Conservation (phyloP, 2,329 filamentous ascomycete genomes). For the Cordyceps fumosorosea region DNA sequence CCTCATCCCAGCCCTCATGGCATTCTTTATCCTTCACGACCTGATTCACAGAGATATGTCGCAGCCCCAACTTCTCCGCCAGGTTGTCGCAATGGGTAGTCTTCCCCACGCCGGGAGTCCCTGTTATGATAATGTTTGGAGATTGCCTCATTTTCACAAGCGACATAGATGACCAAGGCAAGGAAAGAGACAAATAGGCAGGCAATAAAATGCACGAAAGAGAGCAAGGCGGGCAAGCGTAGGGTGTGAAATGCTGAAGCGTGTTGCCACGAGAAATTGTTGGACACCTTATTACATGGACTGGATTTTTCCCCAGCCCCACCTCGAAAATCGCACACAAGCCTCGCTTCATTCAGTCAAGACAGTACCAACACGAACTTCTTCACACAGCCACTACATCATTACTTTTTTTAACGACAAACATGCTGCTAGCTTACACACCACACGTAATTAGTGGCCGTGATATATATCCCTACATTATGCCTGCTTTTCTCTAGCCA, state of each 20-base stretch:
- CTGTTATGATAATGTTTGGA: conserved; percentile 92
- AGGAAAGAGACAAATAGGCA: not conserved
- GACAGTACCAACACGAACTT: not conserved
- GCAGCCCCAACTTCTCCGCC: conserved; percentile 67
- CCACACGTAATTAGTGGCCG: not conserved
- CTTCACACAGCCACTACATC: not conserved
- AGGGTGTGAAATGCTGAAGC: not conserved
- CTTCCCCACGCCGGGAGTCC: conserved; percentile 93
- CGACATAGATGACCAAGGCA: not conserved
- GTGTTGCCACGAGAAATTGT: not conserved
- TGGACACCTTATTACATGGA: not conserved
- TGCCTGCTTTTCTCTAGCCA: conserved; percentile 10
- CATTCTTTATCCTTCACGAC: conserved; percentile 84
- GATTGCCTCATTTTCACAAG: conserved; percentile 35
- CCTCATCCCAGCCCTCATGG: conserved; percentile 81
- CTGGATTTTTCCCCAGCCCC: conserved; percentile 3
- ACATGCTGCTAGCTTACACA: not conserved
- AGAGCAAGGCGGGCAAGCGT: not conserved
- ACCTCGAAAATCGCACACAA: not conserved
- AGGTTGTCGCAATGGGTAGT: conserved; percentile 84
- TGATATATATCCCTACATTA: conserved; percentile 2
- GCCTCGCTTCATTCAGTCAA: not conserved
- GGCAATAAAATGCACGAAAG: not conserved
- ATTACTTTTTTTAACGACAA: not conserved
- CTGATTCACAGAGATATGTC: conserved; percentile 83